Evolutionary conservation across 2,329 filamentous ascomycete genomes (phyloP), one percentile per base, ranked within the genome.

Genomic region (Sarocladiaceae sp.): DNA sequence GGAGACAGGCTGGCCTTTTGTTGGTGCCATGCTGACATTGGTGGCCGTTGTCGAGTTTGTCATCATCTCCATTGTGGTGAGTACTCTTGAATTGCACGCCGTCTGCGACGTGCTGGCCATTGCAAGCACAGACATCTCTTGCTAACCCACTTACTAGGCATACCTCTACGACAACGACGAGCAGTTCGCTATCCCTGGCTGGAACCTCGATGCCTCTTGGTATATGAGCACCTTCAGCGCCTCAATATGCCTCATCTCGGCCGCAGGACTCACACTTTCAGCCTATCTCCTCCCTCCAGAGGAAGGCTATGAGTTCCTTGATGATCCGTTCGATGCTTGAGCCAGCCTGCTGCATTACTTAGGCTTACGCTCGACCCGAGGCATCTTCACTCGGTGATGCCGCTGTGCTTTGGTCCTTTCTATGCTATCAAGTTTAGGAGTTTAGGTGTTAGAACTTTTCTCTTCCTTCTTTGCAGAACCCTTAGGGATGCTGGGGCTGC

Each of bases 121-220:
- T n/a, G n/a, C n/a, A n/a, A n/a, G n/a, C n/a, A n/a, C n/a, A n/a
- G n/a, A n/a, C n/a, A n/a, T n/a, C n/a, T n/a, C 24, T 33, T 19
- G 27, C 33, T 39, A 6, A 35, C 33, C 16, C 9, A 19, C 45
- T 46, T 13, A 7, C 3, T 53, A 95, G 88, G 82, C 87, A 15
- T 93, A 88, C 59, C 73, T 95, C 15, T 90, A 81, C 61, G 83
- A 95, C 52, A 74, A 91, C 58, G 86, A 95, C 60, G 78, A 85
- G 40, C 82, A 87, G 53, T 96, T 96, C 61, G 81, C 83, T 56
- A 74, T 84, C 15, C 76, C 78, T 0, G 89, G 88, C 48, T 96
- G 88, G 86, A 72, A 74, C 47, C 74, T 96, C 45, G 89, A 87
- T 56, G 78, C 76, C 44, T 87, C 85, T 1, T 96, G 86, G 79